Conservation (phyloP, 108 stramenopile genomes). For the Skeletonema tropicum region DNA sequence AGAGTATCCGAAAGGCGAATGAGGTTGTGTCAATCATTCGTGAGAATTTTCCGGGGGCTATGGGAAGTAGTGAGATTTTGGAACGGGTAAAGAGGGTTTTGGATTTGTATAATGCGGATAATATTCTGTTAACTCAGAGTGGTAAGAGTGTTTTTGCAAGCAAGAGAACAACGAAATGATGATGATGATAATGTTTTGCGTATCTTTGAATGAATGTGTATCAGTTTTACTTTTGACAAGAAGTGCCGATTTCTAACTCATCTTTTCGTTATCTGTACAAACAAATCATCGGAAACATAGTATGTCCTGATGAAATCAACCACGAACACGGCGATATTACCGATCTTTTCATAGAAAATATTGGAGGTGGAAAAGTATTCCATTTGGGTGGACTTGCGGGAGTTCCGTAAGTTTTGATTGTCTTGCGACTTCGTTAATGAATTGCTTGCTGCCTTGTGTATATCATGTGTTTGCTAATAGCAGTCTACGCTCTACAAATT, state of each 20-base stretch:
- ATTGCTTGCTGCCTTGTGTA: background rate
- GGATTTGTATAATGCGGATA: background rate
- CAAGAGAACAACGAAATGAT: background rate
- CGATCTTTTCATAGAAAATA: background rate
- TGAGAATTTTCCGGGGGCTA: conserved; percentile 7
- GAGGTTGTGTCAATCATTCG: conserved; percentile 7
- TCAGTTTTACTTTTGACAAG: too few relatives aligned
- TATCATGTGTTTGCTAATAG: background rate
- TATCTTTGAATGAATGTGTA: too few relatives aligned
- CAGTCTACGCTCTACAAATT: background rate
- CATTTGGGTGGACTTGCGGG: conserved; percentile 6
- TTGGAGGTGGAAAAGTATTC: conserved; percentile 11
- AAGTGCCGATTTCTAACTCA: too few relatives aligned
- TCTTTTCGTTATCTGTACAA: background rate
- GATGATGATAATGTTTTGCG: too few relatives aligned
- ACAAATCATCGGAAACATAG: background rate
- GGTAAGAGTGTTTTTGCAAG: background rate
- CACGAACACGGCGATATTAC: conserved; percentile 9
- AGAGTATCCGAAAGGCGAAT: conserved; percentile 1
- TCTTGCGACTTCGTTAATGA: background rate
- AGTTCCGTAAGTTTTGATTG: conserved; percentile 8
- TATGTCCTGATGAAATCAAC: conserved; percentile 13
- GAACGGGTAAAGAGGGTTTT: background rate
- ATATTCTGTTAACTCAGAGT: conserved; percentile 4
- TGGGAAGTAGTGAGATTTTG: conserved; percentile 10